Evolutionary conservation across 1,284 basidiomycete genomes (phyloP), one percentile per base, ranked within the genome.

Genomic region (Calocybe gambosa): DNA sequence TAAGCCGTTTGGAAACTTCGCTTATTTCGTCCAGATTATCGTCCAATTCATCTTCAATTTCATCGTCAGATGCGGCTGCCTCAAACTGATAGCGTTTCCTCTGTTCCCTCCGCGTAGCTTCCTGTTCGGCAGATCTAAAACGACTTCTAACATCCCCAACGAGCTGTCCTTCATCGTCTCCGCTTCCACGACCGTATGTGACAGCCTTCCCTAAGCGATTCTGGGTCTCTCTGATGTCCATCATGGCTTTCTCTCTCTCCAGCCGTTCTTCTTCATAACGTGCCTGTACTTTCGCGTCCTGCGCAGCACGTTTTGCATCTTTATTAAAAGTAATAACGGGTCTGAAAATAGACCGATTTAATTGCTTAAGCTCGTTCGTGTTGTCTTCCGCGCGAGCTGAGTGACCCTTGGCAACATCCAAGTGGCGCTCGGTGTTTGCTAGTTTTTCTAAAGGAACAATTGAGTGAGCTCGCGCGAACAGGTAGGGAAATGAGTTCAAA

Each of bases 301-400:
- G 83, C 13, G 89, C 92, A 13, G 83, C 79, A 41, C 94, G 88
- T 67, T 99, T 99, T 19, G 76, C 78, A 42, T 93, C 86, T 67
- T 94, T 95, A 72, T 94, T 93, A 67, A 88, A 94, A 0, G 85
- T 84, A 56, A 94, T 84, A 49, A 80, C 89, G 1, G 93, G 93
- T 15, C 89, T 81, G 75, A 99, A 98, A 65, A 99, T 99, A 43
- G 92, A 93, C 12, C 84, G 79, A 66, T 96, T 96, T 51, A 99
- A 82, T 61, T 93, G 78, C 63, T 92, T 93, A 50, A 99, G 84
- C 68, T 98, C 93, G 53, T 86, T 86, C 5, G 94, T 92, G 65
- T 85, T 93, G 71, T 99, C 96, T 54, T 89, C 89, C 15, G 96
- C 95, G 4, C 91, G 83, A 42, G 77, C 71, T 20, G 91, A 88